Percentiles rank a stretch among this genome's conserved stretches.
Evolutionary conservation across 345 rosid genomes (phyloP).

Genomic region (Mangifera indica): DNA sequence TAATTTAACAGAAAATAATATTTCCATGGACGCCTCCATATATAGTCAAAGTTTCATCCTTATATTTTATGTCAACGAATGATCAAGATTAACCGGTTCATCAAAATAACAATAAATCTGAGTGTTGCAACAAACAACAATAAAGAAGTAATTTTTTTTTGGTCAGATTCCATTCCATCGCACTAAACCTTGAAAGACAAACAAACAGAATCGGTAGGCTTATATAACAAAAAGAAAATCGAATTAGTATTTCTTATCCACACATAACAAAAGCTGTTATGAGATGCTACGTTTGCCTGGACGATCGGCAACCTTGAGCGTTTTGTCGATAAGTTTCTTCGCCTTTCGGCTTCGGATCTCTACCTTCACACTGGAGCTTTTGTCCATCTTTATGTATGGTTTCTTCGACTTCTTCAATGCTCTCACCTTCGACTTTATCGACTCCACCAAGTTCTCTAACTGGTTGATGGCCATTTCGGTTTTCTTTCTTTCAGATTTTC

Average conservation of each 20-base stretch:
- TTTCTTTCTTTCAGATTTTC: not conserved
- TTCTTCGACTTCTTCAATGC: slow-evolving; percentile 55
- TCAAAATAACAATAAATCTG: too few relatives aligned
- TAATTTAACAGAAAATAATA: not conserved
- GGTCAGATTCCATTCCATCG: slow-evolving; percentile 9
- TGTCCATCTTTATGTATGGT: slow-evolving; percentile 83
- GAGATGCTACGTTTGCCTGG: slow-evolving; percentile 59
- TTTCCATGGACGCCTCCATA: not conserved
- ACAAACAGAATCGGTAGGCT: slow-evolving; percentile 22
- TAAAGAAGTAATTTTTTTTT: too few relatives aligned
- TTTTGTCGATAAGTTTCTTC: slow-evolving; percentile 68
- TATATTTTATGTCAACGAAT: too few relatives aligned
- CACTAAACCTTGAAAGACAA: not conserved
- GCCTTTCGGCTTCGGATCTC: slow-evolving; percentile 96
- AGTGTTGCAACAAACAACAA: too few relatives aligned
- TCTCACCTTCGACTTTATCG: slow-evolving; percentile 85
- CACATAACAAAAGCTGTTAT: slow-evolving; percentile 1
- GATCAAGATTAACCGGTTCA: too few relatives aligned
- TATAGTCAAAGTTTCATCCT: too few relatives aligned
- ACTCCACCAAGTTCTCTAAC: slow-evolving; percentile 70
- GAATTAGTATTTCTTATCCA: not conserved
- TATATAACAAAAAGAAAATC: not conserved
- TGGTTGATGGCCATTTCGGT: slow-evolving; percentile 53
- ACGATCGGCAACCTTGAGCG: slow-evolving; percentile 71
- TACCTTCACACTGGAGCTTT: slow-evolving; percentile 88